These are phyloP conservation scores for Eutypella sp. DNA, from an alignment of 2,329 filamentous ascomycete genomes.

Conservation along the genomic window DNA sequence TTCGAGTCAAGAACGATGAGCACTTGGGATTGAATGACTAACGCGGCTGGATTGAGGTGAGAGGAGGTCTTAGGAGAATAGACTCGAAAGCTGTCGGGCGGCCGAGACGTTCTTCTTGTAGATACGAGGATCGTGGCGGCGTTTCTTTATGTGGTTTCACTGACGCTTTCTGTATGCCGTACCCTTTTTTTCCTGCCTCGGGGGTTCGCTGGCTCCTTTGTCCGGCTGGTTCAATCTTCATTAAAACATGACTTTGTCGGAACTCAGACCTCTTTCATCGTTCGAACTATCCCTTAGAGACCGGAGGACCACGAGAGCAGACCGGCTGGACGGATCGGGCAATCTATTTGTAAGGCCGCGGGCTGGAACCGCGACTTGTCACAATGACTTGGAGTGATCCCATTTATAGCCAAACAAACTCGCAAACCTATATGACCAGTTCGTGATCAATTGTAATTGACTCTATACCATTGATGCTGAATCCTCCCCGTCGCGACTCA, in stretches of 20 bases:
- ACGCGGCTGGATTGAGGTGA: constrained; percentile 21
- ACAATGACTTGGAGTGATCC: constrained; percentile 4
- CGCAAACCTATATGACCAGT: constrained; percentile 7
- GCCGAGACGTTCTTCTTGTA: constrained; percentile 24
- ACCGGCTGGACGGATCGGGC: constrained; percentile 2
- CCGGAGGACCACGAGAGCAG: constrained; percentile 11
- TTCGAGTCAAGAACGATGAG: constrained; percentile 20
- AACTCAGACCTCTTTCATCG: constrained; percentile 18
- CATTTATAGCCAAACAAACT: constrained; percentile 7
- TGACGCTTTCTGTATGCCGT: constrained; percentile 16
- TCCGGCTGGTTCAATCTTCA: constrained; percentile 12
- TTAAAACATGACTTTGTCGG: constrained; percentile 17
- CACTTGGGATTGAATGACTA: constrained; percentile 21
- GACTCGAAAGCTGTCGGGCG: constrained; percentile 15
- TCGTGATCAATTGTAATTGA: no score
- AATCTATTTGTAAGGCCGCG: constrained; percentile 3
- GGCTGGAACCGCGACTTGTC: constrained; percentile 8
- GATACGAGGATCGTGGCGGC: constrained; percentile 11
- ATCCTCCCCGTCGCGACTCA: constrained; percentile 23
- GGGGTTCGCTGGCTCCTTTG: constrained; percentile 14
- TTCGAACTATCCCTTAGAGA: neutral
- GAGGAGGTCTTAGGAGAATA: constrained; percentile 12
- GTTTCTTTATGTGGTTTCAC: constrained; percentile 22
- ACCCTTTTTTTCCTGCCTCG: no score
- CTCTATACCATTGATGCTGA: constrained; percentile 1